These are phyloP conservation scores for Ogataea neopini DNA, from an alignment of 805 yeast species.

Conservation along the genomic window DNA sequence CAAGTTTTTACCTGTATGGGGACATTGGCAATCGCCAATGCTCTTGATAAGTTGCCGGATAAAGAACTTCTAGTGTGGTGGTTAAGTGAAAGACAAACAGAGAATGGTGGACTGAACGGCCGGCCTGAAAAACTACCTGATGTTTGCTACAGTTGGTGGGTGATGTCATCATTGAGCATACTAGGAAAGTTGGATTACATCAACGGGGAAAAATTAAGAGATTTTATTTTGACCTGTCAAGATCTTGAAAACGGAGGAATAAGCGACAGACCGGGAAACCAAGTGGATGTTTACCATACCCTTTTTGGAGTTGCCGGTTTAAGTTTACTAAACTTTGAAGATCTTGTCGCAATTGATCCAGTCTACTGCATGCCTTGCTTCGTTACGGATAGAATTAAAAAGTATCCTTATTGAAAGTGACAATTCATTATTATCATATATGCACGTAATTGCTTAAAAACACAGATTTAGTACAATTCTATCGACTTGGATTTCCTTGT, in stretches of 20 bases:
- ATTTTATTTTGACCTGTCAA: slow-evolving; percentile 76
- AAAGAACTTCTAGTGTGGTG: slow-evolving; percentile 68
- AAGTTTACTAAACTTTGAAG: slow-evolving; percentile 66
- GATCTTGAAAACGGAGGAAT: slow-evolving; percentile 83
- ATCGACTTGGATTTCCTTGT: slow-evolving; percentile 51
- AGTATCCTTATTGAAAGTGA: slow-evolving; percentile 27
- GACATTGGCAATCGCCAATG: slow-evolving; percentile 66
- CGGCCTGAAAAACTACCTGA: slow-evolving; percentile 95
- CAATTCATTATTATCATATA: neutral
- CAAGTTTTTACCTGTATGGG: slow-evolving; percentile 87
- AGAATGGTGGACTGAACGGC: slow-evolving; percentile 91
- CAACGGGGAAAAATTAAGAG: slow-evolving; percentile 57
- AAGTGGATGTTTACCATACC: slow-evolving; percentile 92
- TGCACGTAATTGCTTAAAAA: neutral
- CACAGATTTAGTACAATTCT: slow-evolving; percentile 39
- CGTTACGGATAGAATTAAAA: slow-evolving; percentile 38
- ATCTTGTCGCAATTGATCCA: slow-evolving; percentile 73
- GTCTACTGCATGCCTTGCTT: slow-evolving; percentile 78
- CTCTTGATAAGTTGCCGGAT: slow-evolving; percentile 48
- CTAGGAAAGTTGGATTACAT: slow-evolving; percentile 74
- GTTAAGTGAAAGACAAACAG: slow-evolving; percentile 88
- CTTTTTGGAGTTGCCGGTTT: slow-evolving; percentile 88
- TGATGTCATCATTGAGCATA: slow-evolving; percentile 70
- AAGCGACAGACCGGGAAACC: slow-evolving; percentile 88
- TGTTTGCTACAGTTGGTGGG: slow-evolving; percentile 99